Evolutionary conservation across 1,284 basidiomycete genomes (phyloP), one percentile per base, ranked within the genome.

Genomic region (Sporisorium sorghi): DNA sequence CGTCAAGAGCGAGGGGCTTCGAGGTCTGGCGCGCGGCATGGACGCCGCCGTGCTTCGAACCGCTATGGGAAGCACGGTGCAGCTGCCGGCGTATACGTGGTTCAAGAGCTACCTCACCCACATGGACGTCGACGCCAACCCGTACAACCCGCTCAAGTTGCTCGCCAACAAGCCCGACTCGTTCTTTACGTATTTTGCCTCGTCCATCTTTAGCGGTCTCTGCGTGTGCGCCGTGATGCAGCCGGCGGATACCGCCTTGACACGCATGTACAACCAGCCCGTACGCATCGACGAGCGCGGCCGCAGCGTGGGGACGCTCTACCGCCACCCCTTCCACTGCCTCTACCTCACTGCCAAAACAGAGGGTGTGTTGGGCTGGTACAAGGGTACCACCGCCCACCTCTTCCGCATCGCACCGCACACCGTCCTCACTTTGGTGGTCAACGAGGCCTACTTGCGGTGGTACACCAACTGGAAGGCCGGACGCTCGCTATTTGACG

Each of bases 51-150:
- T 97, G 66, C 86, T 99, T 60, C 88, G 96, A 64, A 98, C 96
- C 10, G 91, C 93, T 4, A 97, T 95, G 92, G 96, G 95, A 33
- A 92, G 90, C 55, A 93, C 92, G 90, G 93, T 94, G 6, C 96
- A 99, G 89, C 86, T 99, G 40, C 96, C 96, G 0, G 93, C 93
- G 42, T 99, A 99, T 85, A 96, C 94, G 79, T 92, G 93, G 86
- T 97, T 76, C 64, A 81, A 81, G 55, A 49, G 72, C 28, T 79
- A 80, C 59, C 60, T 80, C 24, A 71, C 68, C 64, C 71, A 73
- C 55, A 72, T 81, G 68, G 67, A 77, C 48, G 77, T 66, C 51
- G 59, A 59, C 33, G 73, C 74, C 9, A 77, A 73, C 58, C 88
- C 53, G 88, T 81, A 79, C 61, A 80, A 80, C 42, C 80, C 80